Conservation (phyloP, 2,329 filamentous ascomycete species). For the Thielaviopsis euricoi region DNA sequence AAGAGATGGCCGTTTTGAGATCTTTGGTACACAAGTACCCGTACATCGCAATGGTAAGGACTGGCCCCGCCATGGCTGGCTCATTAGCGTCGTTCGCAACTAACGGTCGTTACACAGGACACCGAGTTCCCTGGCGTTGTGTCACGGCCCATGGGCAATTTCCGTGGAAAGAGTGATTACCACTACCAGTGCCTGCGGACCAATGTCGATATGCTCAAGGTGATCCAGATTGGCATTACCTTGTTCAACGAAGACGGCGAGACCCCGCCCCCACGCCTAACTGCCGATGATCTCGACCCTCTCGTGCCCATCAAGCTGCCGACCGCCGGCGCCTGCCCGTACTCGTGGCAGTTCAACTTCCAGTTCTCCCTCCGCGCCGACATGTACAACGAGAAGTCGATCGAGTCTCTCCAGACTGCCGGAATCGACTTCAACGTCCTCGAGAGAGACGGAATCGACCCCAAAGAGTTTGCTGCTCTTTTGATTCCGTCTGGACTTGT, state of each 20-base stretch:
- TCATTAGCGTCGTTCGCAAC: neutral
- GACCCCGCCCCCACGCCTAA: slow-evolving; percentile 55
- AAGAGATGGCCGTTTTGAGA: slow-evolving; percentile 76
- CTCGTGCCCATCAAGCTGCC: slow-evolving; percentile 18
- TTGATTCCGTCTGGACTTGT: slow-evolving; percentile 86
- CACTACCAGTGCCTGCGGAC: slow-evolving; percentile 96
- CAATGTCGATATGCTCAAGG: slow-evolving; percentile 93
- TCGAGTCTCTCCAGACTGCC: slow-evolving; percentile 74
- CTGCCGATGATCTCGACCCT: slow-evolving; percentile 26
- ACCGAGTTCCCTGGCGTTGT: slow-evolving; percentile 98
- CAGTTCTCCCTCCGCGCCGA: slow-evolving; percentile 86
- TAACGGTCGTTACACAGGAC: slow-evolving; percentile 40
- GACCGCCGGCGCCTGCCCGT: slow-evolving; percentile 44
- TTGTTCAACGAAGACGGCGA: slow-evolving; percentile 86
- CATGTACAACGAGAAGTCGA: slow-evolving; percentile 95
- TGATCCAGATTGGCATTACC: slow-evolving; percentile 92
- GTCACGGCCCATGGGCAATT: slow-evolving; percentile 83
- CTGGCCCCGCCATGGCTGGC: neutral
- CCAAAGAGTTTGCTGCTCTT: slow-evolving; percentile 71
- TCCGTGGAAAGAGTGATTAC: slow-evolving; percentile 90
- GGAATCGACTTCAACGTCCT: slow-evolving; percentile 84
- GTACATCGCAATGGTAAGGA: slow-evolving; percentile 88
- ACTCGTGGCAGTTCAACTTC: slow-evolving; percentile 99
- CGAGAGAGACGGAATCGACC: slow-evolving; percentile 79
- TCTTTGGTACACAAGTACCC: slow-evolving; percentile 79